phyloP scores from a whole-genome alignment of 305 asterid species.

The Vinca major region DNA sequence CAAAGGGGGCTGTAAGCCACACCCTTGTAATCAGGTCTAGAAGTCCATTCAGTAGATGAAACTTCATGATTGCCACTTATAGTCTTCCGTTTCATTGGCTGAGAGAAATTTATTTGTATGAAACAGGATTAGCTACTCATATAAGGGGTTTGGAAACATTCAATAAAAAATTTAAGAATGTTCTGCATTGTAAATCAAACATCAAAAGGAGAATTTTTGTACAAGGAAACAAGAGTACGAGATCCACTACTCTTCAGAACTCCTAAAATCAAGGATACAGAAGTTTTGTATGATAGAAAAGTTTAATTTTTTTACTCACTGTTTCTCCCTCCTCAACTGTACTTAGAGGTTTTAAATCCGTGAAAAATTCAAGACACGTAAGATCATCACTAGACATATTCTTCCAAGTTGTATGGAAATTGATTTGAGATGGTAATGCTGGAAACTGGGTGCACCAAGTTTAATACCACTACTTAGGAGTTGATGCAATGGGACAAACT shows the following conservation, averaged over 20 bases:
- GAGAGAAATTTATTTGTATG: slow-evolving; percentile 18
- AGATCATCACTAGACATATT: not conserved
- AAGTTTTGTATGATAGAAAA: not conserved
- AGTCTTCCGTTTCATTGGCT: slow-evolving; percentile 69
- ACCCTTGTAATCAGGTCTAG: slow-evolving; percentile 43
- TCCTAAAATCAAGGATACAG: not conserved
- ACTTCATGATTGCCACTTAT: slow-evolving; percentile 36
- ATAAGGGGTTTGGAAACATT: not conserved
- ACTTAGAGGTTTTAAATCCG: not conserved
- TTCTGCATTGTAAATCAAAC: not conserved
- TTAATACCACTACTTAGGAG: not conserved
- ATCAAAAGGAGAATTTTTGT: not conserved
- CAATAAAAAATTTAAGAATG: not conserved
- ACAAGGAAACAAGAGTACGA: not conserved
- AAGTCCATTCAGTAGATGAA: slow-evolving; percentile 39
- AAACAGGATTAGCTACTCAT: slow-evolving; percentile 14
- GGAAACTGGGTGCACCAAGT: not conserved
- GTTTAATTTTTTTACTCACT: not conserved
- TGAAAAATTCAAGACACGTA: not conserved
- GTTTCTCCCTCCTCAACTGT: not conserved
- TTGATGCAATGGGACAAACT: not conserved
- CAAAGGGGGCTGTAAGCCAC: slow-evolving; percentile 43
- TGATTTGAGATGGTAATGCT: not conserved
- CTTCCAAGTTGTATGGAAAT: not conserved
- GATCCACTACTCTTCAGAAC: not conserved